Evolutionary conservation across 2,329 filamentous ascomycete species (phyloP), one percentile per base, ranked within the genome.

Genomic region (Corynespora cassiicola): DNA sequence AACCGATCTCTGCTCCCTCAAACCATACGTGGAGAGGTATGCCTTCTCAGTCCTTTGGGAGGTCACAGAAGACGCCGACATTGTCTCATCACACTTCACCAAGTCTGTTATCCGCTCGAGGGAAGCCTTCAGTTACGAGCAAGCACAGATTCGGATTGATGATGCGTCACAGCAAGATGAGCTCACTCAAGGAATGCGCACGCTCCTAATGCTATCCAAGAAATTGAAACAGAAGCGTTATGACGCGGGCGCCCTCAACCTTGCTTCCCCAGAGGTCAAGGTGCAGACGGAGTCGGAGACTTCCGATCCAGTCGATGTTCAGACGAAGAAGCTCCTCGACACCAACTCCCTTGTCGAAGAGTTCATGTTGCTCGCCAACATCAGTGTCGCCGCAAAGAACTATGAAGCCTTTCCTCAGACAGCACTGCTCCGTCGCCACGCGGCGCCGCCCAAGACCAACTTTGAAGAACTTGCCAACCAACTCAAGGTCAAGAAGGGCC

Each of bases 311-410:
- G 86, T 96, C 37, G 94, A 97, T 58, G 89, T 99, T 54, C 90
- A 97, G 76, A 95, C 91, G 5, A 99, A 99, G 73, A 81, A 91
- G 57, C 83, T 91, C 34, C 84, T 99, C 23, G 91, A 94, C 61
- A 99, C 94, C 36, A 99, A 97, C 75, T 96, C 92, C 15, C 81
- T 99, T 5, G 95, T 99, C 18, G 94, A 99, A 66, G 94, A 99
- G 66, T 97, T 99, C 78, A 99, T 99, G 94, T 78, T 99, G 63
- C 87, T 97, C 66, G 95, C 94, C 76, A 99, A 99, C 73, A 90
- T 90, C 61, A 92, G 87, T 54, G 95, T 99, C 19, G 94, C 92
- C 6, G 81, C 84, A 52, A 92, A 90, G 68, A 95, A 95, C 63
- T 90, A 95, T 73, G 81, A 88, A 31, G 85, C 90, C 3, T 97